These are phyloP conservation scores for Aspergillus thermomutatus DNA, from an alignment of 2,329 filamentous ascomycete species.

Conservation along the genomic window DNA sequence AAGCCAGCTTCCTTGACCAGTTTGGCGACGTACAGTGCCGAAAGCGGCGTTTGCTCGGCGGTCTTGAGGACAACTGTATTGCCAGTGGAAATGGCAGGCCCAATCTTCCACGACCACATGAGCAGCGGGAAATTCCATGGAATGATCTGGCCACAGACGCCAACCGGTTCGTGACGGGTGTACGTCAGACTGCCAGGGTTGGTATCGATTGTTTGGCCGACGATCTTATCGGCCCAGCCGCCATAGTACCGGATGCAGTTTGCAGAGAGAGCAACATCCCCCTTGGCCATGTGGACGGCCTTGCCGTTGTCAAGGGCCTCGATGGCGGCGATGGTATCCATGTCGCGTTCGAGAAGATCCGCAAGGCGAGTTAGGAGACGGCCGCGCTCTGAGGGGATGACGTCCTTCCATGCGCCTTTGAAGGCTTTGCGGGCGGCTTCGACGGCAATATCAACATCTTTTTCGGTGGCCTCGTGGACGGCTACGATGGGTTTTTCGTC, in stretches of 20 bases:
- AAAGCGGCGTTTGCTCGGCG: conserved; percentile 64
- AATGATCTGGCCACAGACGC: conserved; percentile 85
- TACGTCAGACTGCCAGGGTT: conserved; percentile 77
- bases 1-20: conserved; percentile 60
- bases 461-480: conserved; percentile 81
- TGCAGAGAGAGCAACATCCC: conserved; percentile 66
- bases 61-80: conserved; percentile 64
- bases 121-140: conserved; percentile 85
- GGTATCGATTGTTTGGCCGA: conserved; percentile 83
- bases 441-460: conserved; percentile 72
- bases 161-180: conserved; percentile 73
- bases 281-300: conserved; percentile 51
- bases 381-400: conserved; percentile 68
- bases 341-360: conserved; percentile 74
- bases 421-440: conserved; percentile 82
- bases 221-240: conserved; percentile 93
- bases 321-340: conserved; percentile 71
- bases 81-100: conserved; percentile 62
- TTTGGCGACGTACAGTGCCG: conserved; percentile 57
- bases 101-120: conserved; percentile 83
- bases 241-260: conserved; percentile 81
- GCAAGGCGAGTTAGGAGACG: conserved; percentile 71
- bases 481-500: conserved; percentile 81
- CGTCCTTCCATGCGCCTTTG: conserved; percentile 65
- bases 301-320: conserved; percentile 67